These are phyloP conservation scores for Dictyostelium citrinum DNA, from an alignment of 78 protist genomes.

Conservation along the genomic window DNA sequence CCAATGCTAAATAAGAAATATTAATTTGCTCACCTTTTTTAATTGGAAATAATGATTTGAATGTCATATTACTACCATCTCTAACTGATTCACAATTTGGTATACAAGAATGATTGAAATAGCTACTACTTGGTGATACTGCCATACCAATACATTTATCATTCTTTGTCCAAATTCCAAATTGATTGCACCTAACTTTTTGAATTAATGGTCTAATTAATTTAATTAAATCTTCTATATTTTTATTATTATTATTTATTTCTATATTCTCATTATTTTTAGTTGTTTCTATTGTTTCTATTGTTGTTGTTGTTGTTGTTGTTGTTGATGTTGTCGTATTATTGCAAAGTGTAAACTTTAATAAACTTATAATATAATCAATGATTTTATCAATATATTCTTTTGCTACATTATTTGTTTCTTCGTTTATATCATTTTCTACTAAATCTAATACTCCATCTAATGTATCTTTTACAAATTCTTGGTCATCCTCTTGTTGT, in stretches of 20 bases:
- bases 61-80: conserved; percentile 19
- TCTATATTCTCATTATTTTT: background rate
- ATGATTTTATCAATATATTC: background rate
- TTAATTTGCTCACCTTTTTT: conserved; percentile 34
- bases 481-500: background rate
- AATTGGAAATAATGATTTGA: conserved; percentile 34
- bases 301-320: background rate
- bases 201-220: conserved; percentile 10
- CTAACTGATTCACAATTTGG: conserved; percentile 49
- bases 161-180: conserved; percentile 69
- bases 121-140: conserved; percentile 18
- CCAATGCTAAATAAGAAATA: conserved; percentile 28
- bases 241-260: background rate
- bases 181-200: conserved; percentile 72
- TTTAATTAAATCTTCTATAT: background rate
- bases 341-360: background rate
- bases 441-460: conserved; percentile 45
- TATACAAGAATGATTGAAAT: conserved; percentile 59
- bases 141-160: conserved; percentile 67
- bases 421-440: conserved; percentile 19
- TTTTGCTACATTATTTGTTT: conserved; percentile 18
- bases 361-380: background rate
- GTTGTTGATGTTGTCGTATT: background rate
- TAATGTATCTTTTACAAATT: background rate
- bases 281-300: background rate